phyloP scores from a whole-genome alignment of 2,329 filamentous ascomycete genomes.

The Pseudogymnoascus sp. region DNA sequence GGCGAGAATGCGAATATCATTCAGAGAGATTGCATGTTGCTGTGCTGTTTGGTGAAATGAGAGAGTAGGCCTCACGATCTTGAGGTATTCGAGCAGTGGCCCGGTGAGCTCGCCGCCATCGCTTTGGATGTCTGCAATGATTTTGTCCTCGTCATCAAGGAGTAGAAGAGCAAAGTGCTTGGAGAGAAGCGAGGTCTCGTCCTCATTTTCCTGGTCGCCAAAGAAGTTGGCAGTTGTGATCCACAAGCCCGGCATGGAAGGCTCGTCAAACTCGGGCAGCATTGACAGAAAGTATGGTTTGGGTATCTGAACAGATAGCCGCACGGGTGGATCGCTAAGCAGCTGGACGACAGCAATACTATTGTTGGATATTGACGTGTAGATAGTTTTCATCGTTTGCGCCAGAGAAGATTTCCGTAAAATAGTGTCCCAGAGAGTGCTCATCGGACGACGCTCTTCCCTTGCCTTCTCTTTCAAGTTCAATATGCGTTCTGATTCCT shows the following conservation, averaged over 20 bases:
- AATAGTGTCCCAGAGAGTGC: constrained; percentile 63
- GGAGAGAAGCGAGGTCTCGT: constrained; percentile 64
- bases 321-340: constrained; percentile 51
- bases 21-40: constrained; percentile 65
- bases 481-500: constrained; percentile 78
- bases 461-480: constrained; percentile 74
- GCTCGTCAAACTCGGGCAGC: constrained; percentile 62
- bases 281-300: constrained; percentile 65
- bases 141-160: constrained; percentile 72
- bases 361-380: constrained; percentile 72
- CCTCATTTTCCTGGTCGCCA: constrained; percentile 59
- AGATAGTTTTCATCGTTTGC: constrained; percentile 74
- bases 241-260: constrained; percentile 70
- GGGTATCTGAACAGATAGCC: constrained; percentile 59
- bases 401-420: constrained; percentile 70
- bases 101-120: constrained; percentile 70
- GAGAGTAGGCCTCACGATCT: constrained; percentile 63
- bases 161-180: constrained; percentile 84
- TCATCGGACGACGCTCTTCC: constrained; percentile 54
- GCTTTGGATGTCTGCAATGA: constrained; percentile 66
- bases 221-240: constrained; percentile 80
- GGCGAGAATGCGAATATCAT: constrained; percentile 79
- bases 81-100: constrained; percentile 75
- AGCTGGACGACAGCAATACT: constrained; percentile 81
- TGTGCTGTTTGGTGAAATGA: constrained; percentile 67